Evolutionary conservation across 306 rosid genomes (phyloP).

Genomic region (Cucurbita maxima): DNA sequence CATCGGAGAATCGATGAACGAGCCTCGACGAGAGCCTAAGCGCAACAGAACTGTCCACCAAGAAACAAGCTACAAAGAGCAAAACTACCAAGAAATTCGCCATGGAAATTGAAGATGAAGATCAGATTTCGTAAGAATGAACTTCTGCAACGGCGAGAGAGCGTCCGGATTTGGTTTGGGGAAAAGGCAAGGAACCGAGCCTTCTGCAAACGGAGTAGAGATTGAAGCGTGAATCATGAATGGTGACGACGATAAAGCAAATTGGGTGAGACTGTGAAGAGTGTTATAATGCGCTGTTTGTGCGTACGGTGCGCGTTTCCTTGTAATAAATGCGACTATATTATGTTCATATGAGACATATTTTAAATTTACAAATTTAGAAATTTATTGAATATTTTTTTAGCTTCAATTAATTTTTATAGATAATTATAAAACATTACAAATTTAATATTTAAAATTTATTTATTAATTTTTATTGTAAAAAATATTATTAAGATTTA

Average conservation of each 20-base stretch:
- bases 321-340: background rate
- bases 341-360: no score
- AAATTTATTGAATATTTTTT: no score
- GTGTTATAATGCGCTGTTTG: background rate
- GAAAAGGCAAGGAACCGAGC: background rate
- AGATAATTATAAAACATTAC: no score
- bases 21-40: conserved; percentile 24
- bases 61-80: background rate
- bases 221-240: background rate
- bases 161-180: background rate
- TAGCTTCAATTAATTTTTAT: no score
- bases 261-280: background rate
- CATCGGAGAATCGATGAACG: conserved; percentile 46
- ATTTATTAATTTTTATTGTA: no score
- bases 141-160: background rate
- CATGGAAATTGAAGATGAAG: conserved; percentile 1
- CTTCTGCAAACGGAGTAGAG: background rate
- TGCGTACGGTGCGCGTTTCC: background rate
- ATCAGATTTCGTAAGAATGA: background rate
- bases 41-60: background rate
- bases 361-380: no score
- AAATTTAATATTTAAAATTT: no score
- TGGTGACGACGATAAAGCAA: background rate
- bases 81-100: conserved; percentile 5
- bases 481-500: no score